Conservation (phyloP, 495 filamentous ascomycete genomes). For the Amniculicola lignicola region DNA sequence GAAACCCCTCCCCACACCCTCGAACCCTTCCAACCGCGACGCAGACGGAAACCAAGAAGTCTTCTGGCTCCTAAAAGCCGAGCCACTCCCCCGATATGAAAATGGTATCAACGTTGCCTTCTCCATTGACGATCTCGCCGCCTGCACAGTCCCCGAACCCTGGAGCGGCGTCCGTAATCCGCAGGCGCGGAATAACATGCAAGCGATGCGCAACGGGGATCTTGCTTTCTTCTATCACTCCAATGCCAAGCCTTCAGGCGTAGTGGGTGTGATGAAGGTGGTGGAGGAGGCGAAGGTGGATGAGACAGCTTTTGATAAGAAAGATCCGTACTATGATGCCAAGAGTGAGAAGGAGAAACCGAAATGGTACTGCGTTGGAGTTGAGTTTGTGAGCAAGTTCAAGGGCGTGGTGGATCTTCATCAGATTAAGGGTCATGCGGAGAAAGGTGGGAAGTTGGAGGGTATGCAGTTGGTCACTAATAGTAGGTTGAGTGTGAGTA, state of each 20-base stretch:
- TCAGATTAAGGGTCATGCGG: slow-evolving; percentile 63
- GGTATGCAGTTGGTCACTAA: slow-evolving; percentile 81
- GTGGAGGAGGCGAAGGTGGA: slow-evolving; percentile 78
- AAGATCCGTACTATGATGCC: slow-evolving; percentile 78
- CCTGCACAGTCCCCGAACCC: slow-evolving; percentile 67
- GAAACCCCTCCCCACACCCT: slow-evolving; percentile 8
- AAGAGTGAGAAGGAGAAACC: slow-evolving; percentile 69
- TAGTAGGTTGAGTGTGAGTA: slow-evolving; percentile 76
- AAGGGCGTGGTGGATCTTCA: slow-evolving; percentile 64
- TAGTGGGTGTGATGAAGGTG: slow-evolving; percentile 92
- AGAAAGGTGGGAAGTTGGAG: slow-evolving; percentile 62
- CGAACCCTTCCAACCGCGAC: slow-evolving; percentile 18
- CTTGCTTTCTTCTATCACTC: slow-evolving; percentile 96
- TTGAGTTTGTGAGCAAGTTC: slow-evolving; percentile 80
- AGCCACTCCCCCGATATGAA: slow-evolving; percentile 81
- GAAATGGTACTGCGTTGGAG: slow-evolving; percentile 86
- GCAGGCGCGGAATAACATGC: slow-evolving; percentile 78
- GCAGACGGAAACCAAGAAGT: slow-evolving; percentile 7
- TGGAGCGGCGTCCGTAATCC: slow-evolving; percentile 72
- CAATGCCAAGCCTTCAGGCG: slow-evolving; percentile 86
- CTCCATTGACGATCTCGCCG: slow-evolving; percentile 85
- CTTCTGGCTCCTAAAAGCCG: slow-evolving; percentile 96
- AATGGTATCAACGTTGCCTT: slow-evolving; percentile 86
- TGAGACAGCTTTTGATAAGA: slow-evolving; percentile 75
- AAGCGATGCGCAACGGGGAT: slow-evolving; percentile 86